These are phyloP conservation scores for Blastobotrys parvus DNA, from an alignment of 805 yeast genomes.

Conservation along the genomic window DNA sequence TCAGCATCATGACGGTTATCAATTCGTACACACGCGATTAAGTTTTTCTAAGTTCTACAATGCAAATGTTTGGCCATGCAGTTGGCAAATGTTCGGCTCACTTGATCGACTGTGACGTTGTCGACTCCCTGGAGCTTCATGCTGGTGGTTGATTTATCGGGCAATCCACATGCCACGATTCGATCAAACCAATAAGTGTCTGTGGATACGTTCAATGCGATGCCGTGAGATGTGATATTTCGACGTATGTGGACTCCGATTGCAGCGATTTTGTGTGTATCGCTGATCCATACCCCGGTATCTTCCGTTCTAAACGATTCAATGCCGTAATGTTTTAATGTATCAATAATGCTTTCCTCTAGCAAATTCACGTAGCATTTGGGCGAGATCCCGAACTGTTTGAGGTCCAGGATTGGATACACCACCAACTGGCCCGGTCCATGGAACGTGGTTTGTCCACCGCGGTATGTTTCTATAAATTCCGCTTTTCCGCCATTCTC, in stretches of 20 bases:
- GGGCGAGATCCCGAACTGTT: constrained; percentile 49
- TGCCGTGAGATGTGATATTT: constrained; percentile 81
- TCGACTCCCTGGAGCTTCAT: constrained; percentile 29
- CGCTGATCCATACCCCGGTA: constrained; percentile 82
- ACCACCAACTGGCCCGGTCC: constrained; percentile 92
- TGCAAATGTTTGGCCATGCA: neutral
- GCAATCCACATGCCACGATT: constrained; percentile 80
- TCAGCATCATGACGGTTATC: constrained; percentile 13
- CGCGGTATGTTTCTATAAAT: constrained; percentile 74
- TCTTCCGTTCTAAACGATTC: constrained; percentile 48
- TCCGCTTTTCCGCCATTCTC: constrained; percentile 34
- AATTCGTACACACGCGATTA: constrained; percentile 10
- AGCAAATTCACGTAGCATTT: constrained; percentile 60
- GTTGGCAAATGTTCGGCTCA: constrained; percentile 38
- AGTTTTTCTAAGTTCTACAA: neutral
- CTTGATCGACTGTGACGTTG: constrained; percentile 26
- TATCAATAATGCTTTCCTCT: constrained; percentile 46
- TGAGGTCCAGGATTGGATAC: constrained; percentile 69
- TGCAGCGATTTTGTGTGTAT: constrained; percentile 65
- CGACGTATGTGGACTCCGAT: constrained; percentile 83
- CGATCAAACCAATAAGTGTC: constrained; percentile 63
- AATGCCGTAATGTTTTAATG: constrained; percentile 37
- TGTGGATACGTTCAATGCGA: constrained; percentile 70
- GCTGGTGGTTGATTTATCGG: constrained; percentile 50
- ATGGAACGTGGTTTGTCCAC: constrained; percentile 95